Evolutionary conservation across 2,329 filamentous ascomycete species (phyloP), one percentile per base, ranked within the genome.

Genomic region (Parafenestella ontariensis): DNA sequence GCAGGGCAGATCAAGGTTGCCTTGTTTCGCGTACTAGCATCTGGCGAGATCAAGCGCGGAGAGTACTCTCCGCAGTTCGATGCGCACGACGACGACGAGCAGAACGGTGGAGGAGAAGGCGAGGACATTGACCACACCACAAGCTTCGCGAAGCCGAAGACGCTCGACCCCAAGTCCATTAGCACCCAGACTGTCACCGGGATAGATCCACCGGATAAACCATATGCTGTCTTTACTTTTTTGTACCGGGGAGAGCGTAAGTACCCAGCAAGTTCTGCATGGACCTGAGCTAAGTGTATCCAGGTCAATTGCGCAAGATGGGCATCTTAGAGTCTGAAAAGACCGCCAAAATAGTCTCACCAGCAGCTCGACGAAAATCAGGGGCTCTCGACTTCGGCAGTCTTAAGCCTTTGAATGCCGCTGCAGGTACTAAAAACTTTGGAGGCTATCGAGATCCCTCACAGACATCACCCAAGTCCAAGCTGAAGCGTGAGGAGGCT

Each of bases 101-200:
- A 84, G 53, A 81, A 81, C 36, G 78, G 77, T 24, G 83, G 81
- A 6, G 84, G 81, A 46, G 86, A 82, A 24, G 86, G 90, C 56
- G 90, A 93, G 66, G 92, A 96, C 69, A 86, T 97, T 52, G 95
- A 98, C 77, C 95, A 99, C 74, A 98, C 95, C 1, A 98, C 95
- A 7, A 96, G 93, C 73, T 98, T 98, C 76, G 94, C 94, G 9
- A 96, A 97, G 78, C 94, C 93, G 13, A 98, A 97, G 82, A 90
- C 92, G 1, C 83, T 97, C 48, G 96, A 98, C 78, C 94, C 94
- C 0, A 97, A 97, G 79, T 92, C 92, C 2, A 99, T 99, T 72
- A 98, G 93, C 72, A 99, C 95, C 2, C 95, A 99, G 78, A 99
- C 95, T 0, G 95, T 99, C n/a, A 98, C 95, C 8, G 95, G 94